Evolutionary conservation across 305 asterid genomes (phyloP).

Genomic region (Galium porrigens): DNA sequence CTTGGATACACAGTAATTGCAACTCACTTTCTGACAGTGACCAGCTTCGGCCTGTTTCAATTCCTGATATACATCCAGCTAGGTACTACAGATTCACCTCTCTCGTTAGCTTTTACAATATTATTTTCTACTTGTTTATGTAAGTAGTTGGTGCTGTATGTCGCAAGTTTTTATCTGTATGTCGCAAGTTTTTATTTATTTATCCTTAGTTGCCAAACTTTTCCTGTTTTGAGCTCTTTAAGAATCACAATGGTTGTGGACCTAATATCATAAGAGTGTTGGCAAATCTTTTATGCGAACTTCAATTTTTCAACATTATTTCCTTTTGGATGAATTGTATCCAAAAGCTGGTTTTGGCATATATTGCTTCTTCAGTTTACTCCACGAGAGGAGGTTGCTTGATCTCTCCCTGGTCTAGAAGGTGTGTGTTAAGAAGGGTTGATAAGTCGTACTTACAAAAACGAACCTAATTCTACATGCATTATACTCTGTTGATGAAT

Average conservation of each 20-base stretch:
- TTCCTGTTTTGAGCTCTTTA: neutral
- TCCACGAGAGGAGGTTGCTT: neutral
- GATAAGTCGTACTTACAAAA: neutral
- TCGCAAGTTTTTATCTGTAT: neutral
- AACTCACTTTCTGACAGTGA: conserved; percentile 72
- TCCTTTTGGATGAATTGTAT: neutral
- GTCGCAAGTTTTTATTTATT: neutral
- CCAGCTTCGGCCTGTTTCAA: conserved; percentile 72
- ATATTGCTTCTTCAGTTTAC: neutral
- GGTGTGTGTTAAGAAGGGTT: neutral
- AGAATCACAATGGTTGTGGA: neutral
- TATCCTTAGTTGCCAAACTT: neutral
- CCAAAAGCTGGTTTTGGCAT: neutral
- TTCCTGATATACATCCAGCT: conserved; percentile 94
- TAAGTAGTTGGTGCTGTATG: neutral
- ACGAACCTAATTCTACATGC: neutral
- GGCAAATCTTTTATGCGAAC: neutral
- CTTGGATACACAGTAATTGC: conserved; percentile 95
- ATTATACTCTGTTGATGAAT: neutral
- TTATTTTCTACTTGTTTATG: neutral
- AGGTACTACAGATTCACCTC: conserved; percentile 35
- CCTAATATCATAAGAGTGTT: neutral
- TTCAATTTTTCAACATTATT: neutral
- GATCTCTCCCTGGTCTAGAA: neutral
- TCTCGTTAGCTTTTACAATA: neutral